Conservation (phyloP, 108 stramenopile genomes). For the Cyclotella kingstonii region DNA sequence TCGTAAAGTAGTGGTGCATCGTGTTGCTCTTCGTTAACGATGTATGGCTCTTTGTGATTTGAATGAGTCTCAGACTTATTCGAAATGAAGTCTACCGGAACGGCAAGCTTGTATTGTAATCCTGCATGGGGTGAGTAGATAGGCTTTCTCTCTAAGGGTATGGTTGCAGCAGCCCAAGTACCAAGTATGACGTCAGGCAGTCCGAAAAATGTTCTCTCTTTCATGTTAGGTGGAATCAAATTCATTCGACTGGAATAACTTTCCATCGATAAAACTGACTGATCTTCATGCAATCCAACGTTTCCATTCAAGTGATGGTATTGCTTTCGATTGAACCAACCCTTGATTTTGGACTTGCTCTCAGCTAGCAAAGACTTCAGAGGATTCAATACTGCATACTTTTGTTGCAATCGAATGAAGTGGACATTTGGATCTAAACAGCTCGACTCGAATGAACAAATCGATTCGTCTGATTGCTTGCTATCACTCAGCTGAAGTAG, state of each 20-base stretch:
- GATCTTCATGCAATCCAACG: slow-evolving; percentile 27
- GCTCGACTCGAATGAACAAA: slow-evolving; percentile 7
- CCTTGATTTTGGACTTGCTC: slow-evolving; percentile 15
- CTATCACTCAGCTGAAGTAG: slow-evolving; percentile 16
- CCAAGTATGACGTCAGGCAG: slow-evolving; percentile 26
- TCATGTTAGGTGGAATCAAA: background rate
- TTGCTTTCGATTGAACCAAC: slow-evolving; percentile 24
- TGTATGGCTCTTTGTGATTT: background rate
- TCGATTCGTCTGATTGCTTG: slow-evolving; percentile 15
- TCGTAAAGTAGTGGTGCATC: background rate
- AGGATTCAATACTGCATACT: background rate
- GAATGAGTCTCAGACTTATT: background rate
- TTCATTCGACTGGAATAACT: slow-evolving; percentile 30
- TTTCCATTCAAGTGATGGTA: slow-evolving; percentile 23
- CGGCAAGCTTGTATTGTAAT: background rate
- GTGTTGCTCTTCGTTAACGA: background rate
- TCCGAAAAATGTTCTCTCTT: background rate
- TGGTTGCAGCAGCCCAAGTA: slow-evolving; percentile 35
- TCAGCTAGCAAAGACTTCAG: background rate
- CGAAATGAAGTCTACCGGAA: background rate
- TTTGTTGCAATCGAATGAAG: background rate
- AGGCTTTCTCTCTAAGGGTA: slow-evolving; percentile 19
- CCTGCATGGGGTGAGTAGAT: background rate
- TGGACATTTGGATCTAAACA: background rate
- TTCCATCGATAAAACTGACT: slow-evolving; percentile 27